phyloP scores from a whole-genome alignment of 2,329 filamentous ascomycete genomes.

The Fusarium nanum region DNA sequence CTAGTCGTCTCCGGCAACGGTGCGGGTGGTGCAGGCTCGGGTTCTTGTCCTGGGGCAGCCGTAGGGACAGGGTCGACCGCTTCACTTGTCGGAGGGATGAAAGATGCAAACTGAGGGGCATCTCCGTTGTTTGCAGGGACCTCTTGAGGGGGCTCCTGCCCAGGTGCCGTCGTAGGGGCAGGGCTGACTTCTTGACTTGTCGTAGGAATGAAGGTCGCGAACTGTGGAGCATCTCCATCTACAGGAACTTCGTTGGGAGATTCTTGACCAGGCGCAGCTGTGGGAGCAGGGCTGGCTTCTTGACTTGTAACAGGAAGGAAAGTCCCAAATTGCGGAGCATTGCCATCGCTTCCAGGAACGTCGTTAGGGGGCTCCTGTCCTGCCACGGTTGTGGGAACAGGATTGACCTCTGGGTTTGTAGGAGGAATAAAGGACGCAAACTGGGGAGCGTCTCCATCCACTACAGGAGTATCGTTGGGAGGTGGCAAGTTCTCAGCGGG shows the following conservation, averaged over 20 bases:
- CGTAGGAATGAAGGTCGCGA: constrained; percentile 33
- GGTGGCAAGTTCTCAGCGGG: constrained; percentile 14
- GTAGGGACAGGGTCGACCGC: constrained; percentile 17
- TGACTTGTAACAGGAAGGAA: constrained; percentile 27
- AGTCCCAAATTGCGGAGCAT: constrained; percentile 30
- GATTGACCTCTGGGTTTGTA: constrained; percentile 18
- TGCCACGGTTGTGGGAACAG: constrained; percentile 20
- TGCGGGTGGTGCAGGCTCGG: constrained; percentile 10
- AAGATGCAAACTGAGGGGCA: constrained; percentile 32
- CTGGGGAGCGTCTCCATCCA: constrained; percentile 21
- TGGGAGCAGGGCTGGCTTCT: constrained; percentile 15
- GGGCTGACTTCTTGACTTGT: constrained; percentile 17
- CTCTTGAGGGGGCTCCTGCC: constrained; percentile 5
- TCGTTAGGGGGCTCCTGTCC: constrained; percentile 6
- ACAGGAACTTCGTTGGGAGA: constrained; percentile 7
- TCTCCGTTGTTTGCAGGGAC: constrained; percentile 14
- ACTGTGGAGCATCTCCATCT: constrained; percentile 23
- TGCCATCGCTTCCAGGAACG: constrained; percentile 14
- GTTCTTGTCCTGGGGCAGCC: constrained; percentile 18
- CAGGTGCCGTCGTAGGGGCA: constrained; percentile 19
- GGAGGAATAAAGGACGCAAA: constrained; percentile 35
- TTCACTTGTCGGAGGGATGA: constrained; percentile 27
- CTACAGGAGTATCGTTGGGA: constrained; percentile 4
- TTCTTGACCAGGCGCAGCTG: constrained; percentile 9
- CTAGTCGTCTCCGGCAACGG: constrained; percentile 11